Evolutionary conservation across 345 rosid species (phyloP).

Genomic region (Gossypium stocksii): DNA sequence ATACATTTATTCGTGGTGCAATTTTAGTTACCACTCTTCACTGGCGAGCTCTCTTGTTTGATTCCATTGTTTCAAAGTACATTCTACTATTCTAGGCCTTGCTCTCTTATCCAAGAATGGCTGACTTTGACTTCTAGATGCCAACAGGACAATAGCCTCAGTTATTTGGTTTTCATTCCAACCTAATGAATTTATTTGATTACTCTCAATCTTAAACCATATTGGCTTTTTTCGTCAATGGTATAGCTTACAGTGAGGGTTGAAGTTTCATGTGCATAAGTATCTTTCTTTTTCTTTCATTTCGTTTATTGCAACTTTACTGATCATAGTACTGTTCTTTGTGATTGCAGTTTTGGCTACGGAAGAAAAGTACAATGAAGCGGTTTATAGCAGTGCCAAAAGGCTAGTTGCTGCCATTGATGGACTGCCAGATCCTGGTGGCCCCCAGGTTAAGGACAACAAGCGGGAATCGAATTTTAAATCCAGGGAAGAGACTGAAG

Average conservation of each 20-base stretch:
- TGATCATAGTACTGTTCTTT: conserved; percentile 13
- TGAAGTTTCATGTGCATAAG: not conserved
- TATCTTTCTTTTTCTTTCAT: not conserved
- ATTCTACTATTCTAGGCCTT: not conserved
- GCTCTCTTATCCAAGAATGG: not conserved
- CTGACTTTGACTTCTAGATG: not conserved
- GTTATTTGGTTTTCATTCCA: not conserved
- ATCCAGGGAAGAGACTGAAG: conserved; percentile 85
- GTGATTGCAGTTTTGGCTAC: conserved; percentile 76
- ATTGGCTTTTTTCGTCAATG: not conserved
- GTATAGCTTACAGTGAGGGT: not conserved
- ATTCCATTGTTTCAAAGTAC: not conserved
- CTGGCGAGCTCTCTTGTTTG: not conserved
- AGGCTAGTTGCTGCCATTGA: conserved; percentile 89
- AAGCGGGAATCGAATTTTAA: conserved; percentile 91
- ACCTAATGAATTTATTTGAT: not conserved
- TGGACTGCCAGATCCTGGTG: conserved; percentile 92
- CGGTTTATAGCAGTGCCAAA: conserved; percentile 72
- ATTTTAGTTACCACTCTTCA: not conserved
- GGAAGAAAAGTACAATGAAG: conserved; percentile 96
- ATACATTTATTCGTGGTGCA: not conserved
- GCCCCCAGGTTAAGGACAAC: conserved; percentile 60
- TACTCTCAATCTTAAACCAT: not conserved
- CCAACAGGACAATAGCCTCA: not conserved
- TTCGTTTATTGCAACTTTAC: not conserved